Evolutionary conservation across 208 protist genomes (phyloP).

Genomic region (Tritrichomonas foetus): DNA sequence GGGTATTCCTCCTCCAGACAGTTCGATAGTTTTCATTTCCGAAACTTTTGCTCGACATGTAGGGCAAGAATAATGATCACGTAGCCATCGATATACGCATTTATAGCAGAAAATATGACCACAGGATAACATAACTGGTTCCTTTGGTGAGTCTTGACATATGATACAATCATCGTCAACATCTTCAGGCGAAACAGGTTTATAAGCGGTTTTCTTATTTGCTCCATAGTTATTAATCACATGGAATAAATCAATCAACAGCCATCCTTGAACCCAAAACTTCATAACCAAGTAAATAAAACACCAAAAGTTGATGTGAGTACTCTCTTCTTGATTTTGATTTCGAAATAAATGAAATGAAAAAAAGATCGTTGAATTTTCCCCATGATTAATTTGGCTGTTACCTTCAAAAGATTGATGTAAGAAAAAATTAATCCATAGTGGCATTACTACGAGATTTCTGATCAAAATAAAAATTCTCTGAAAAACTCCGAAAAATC

Average conservation of each 20-base stretch:
- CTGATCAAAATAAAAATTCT: not conserved
- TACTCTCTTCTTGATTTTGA: not conserved
- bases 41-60: not conserved
- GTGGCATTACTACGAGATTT: not conserved
- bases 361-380: too few relatives aligned
- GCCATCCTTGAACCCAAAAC: not conserved
- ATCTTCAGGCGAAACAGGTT: not conserved
- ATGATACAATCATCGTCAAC: not conserved
- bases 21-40: not conserved
- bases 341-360: too few relatives aligned
- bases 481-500: not conserved
- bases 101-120: not conserved
- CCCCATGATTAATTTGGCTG: too few relatives aligned
- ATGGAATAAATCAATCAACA: not conserved
- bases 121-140: not conserved
- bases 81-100: not conserved
- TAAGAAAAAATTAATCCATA: not conserved
- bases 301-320: not conserved
- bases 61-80: not conserved
- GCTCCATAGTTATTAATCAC: not conserved
- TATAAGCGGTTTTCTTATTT: not conserved
- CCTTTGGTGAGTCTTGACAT: not conserved
- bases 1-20: not conserved
- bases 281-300: not conserved
- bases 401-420: not conserved